phyloP scores from a whole-genome alignment of 179 eudicot species.

The Gypsophila paniculata region DNA sequence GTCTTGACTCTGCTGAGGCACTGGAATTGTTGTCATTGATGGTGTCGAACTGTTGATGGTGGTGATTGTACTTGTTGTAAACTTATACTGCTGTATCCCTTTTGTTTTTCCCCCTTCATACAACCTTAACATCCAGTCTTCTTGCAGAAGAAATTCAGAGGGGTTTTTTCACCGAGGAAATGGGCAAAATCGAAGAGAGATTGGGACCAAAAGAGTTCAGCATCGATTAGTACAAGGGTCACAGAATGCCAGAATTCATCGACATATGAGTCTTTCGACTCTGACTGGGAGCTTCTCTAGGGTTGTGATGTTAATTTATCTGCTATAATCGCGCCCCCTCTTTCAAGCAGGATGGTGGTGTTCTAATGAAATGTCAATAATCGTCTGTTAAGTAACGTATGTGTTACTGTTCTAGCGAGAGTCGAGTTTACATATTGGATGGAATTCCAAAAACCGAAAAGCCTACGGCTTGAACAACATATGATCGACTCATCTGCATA shows the following conservation, averaged over 20 bases:
- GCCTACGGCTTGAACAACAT: constrained; percentile 2
- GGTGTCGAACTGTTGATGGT: too few relatives aligned
- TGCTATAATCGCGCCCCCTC: constrained; percentile 17
- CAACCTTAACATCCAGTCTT: not conserved
- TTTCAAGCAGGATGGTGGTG: constrained; percentile 24
- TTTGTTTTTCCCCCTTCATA: not conserved
- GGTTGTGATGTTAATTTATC: not conserved
- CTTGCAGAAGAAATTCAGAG: constrained; percentile 56
- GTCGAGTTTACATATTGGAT: constrained; percentile 8
- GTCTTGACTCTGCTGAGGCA: too few relatives aligned
- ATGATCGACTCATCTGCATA: not conserved
- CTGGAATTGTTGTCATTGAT: too few relatives aligned
- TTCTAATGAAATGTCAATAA: constrained; percentile 12
- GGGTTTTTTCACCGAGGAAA: constrained; percentile 42
- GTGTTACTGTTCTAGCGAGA: constrained; percentile 4
- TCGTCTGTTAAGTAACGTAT: not conserved
- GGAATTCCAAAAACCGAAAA: constrained; percentile 1
- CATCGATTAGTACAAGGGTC: constrained; percentile 2
- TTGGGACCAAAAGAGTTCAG: constrained; percentile 31
- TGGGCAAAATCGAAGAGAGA: constrained; percentile 45
- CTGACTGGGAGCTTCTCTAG: constrained; percentile 83
- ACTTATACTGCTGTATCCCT: not conserved
- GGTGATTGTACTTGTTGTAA: not conserved
- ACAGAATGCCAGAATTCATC: constrained; percentile 14
- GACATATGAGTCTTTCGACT: constrained; percentile 37